Evolutionary conservation across 192 early-diverging fungal species (phyloP), one percentile per base, ranked within the genome.

Genomic region (Backusella westeae): DNA sequence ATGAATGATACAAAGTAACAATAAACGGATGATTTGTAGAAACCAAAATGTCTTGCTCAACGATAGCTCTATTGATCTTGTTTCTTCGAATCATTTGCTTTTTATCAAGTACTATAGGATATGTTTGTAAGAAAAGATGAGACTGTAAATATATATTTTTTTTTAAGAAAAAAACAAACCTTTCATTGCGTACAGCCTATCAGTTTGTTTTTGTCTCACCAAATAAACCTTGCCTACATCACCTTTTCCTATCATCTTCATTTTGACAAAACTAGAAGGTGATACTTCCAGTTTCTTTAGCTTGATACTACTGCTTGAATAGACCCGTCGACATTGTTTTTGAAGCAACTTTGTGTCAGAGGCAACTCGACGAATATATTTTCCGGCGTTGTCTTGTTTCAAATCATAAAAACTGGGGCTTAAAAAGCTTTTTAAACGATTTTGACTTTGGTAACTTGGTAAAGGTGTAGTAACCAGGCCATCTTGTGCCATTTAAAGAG

Each of bases 211-310:
- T 79, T 94, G 90, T 52, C 90, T 90, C 56, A 99, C 97, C 78
- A 99, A 85, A 78, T 96, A 99, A 12, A 99, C 97, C 77, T 94
- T 96, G 26, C 97, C 97, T 35, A 99, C 97, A 78, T 98, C 97
- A 46, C 97, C 97, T 79, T 97, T 97, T 67, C 97, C 97, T 32
- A 99, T 87, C 73, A 99, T 77, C 82, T 92, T 87, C 71, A 98
- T 88, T 78, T 98, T 98, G 21, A 82, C 85, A 83, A 97, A 99
- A 78, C 93, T 92, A 67, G 85, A 93, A 3, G 97, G 96, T 17
- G 90, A 88, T 4, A 98, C 97, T 75, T 96, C 88, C 26, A 92
- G 87, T 35, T 92, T 87, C 63, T 92, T 90, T 41, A 96, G 87
- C 80, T 91, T 93, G 83, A 96, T 91, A 34, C 91, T 93, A 80